Base-by-base conservation (phyloP, 2,329 filamentous ascomycete genomes). In the Epicoccum sorghinum region DNA sequence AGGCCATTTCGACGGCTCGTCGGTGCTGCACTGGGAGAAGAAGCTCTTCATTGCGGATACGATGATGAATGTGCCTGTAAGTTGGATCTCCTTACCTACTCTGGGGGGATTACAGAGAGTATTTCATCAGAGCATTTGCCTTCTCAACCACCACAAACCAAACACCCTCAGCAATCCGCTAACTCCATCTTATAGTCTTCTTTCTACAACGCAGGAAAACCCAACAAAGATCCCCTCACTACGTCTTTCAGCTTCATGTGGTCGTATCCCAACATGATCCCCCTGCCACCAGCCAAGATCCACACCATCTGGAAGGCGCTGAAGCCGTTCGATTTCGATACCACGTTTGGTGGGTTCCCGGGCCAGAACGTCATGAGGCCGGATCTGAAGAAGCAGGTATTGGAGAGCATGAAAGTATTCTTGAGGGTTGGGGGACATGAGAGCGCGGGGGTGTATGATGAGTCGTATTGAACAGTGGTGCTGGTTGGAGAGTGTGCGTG, bases 391-490 rank as follows among this genome's bases (percentile, higher is more conserved):
- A 68, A 70, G 54, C 82, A 88, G 59, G 81, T 93, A 24, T 65
- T 92, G 67, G 84, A 91, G 55, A 93, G 89, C 69, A 90, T 90
- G 82, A 84, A 90, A 78, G 89, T 91, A 18, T 89, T 91, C 67
- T 78, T 87, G 2, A 77, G 69, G 60, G 77, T 73, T 22, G 81
- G 80, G 66, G 83, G 83, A 0, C 77, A 81, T 61, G 68, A 53
- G 6, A 65, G 69, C 3, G 79, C 82, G 43, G 68, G 69, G 0
- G 66, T 84, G 23, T 70, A 64, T 35, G 35, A 55, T 6, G 72
- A 75, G 55, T 66, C 51, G 5, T 41, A 18, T 6, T 49, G 13
- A 43, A n/a, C 23, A 4, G 2, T 18, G 18, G 18, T 18, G 18
- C 18, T 18, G 18, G 18, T 18, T 18, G 18, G 18, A 18, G 18